Conservation (phyloP, 768 basidiomycete species). For the Serendipita indica region DNA sequence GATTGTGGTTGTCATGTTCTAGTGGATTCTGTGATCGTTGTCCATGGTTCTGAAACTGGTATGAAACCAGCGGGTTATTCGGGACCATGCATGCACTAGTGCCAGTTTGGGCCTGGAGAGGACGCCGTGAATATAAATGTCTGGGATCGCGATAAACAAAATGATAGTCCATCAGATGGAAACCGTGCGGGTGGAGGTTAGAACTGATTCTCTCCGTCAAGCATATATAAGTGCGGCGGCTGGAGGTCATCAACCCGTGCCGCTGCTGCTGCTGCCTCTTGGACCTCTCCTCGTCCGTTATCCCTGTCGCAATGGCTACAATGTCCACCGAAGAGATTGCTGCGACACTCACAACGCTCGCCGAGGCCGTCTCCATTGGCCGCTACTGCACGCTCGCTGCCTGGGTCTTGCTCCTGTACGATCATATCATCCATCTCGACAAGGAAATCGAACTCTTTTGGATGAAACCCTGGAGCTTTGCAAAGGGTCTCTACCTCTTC, state of each 20-base stretch:
- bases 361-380: background rate
- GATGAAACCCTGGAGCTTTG: background rate
- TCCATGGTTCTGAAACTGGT: background rate
- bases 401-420: constrained; percentile 5
- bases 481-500: constrained; percentile 3
- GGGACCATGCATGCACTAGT: too few relatives aligned
- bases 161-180: background rate
- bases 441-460: constrained; percentile 7
- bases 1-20: background rate
- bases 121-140: too few relatives aligned
- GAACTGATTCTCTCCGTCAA: too few relatives aligned
- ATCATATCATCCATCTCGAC: constrained; percentile 4
- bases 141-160: too few relatives aligned
- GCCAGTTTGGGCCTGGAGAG: too few relatives aligned
- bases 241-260: background rate
- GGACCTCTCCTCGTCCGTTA: background rate
- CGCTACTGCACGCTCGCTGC: background rate
- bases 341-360: background rate
- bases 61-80: too few relatives aligned
- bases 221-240: background rate
- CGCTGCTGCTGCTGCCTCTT: background rate
- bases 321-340: background rate
- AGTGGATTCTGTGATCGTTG: background rate
- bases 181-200: background rate
- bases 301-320: background rate